Conservation (phyloP, 208 protist genomes). For the Trypanosoma lewisi region DNA sequence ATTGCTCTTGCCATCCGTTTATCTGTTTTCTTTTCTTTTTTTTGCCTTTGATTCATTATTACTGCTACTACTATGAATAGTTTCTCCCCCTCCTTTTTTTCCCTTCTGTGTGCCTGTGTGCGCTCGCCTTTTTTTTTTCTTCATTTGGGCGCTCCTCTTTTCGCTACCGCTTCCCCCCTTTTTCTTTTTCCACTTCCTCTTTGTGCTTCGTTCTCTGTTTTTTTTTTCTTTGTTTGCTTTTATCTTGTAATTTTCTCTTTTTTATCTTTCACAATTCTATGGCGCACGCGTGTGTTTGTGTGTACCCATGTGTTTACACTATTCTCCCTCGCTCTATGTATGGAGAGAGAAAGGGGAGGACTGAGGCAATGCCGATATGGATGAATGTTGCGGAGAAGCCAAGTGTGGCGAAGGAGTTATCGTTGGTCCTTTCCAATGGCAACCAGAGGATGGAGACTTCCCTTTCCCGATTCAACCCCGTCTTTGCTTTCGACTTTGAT, state of each 20-base stretch:
- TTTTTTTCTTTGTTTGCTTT: constrained; percentile 3
- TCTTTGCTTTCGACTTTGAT: constrained; percentile 77
- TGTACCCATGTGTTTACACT: neutral
- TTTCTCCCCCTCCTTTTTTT: neutral
- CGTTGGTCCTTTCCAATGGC: constrained; percentile 72
- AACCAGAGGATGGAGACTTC: constrained; percentile 37
- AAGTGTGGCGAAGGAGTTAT: constrained; percentile 90
- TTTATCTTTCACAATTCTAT: constrained; percentile 10
- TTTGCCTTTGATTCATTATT: no score
- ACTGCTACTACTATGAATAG: no score
- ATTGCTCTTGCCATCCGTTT: no score
- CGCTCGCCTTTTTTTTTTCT: neutral
- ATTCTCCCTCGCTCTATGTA: neutral
- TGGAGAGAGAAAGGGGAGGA: neutral
- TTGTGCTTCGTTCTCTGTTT: constrained; percentile 6
- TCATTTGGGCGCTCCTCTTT: neutral
- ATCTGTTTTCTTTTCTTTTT: no score
- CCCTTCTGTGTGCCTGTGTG: neutral
- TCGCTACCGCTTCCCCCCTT: neutral
- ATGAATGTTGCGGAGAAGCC: constrained; percentile 96
- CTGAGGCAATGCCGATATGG: constrained; percentile 69
- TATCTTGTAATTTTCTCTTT: neutral
- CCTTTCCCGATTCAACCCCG: constrained; percentile 75
- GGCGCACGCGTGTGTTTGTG: neutral
- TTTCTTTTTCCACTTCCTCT: constrained; percentile 13